Base-by-base conservation (phyloP, 306 rosid genomes). In the Quercus gilva region DNA sequence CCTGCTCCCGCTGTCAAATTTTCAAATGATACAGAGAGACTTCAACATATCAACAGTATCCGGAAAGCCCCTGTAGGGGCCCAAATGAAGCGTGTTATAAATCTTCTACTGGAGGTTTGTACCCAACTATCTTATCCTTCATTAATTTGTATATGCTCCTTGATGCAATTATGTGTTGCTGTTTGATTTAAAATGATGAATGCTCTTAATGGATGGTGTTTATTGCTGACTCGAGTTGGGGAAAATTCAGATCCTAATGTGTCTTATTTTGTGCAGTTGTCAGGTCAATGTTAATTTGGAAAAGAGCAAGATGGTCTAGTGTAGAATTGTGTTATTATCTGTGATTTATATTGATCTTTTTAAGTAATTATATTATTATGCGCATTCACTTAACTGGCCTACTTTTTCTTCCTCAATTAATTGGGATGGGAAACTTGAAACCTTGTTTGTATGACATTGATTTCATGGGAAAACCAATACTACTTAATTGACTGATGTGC, bases 1-100 rank as follows among this genome's bases (percentile, higher is more conserved):
- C 85, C 88, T 1, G 74, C 79, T 28, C 91, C 93, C 51, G 87
- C 88, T 55, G 86, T 91, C 41, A 95, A 95, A 78, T 93, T 93
- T 78, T 95, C 99, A 0, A 95, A 85, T 69, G 99, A 95, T 69
- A 95, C 97, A 0, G 99, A 91, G 84, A 88, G 99, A 75, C 98
- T 95, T 75, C 99, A 95, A 65, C 96, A 93, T 29, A 92, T 93
- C 10, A 90, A 91, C 55, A 90, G 84, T 81, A 93, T 95, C 2
- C 87, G 97, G 53, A 95, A 90, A 61, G 82, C 88, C 51, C 94
- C 97, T 0, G 98, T 91, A 1, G 98, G 99, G 80, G 94, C 98
- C 76, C 99, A 95, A 85, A 93, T 95, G 83, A 95, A 90, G 88
- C 92, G 96, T 57, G 98, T 95, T 35, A 95, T 95, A 19, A 87